Base-by-base conservation (phyloP, 2,329 filamentous ascomycete species). In the Xylaria arbuscula region DNA sequence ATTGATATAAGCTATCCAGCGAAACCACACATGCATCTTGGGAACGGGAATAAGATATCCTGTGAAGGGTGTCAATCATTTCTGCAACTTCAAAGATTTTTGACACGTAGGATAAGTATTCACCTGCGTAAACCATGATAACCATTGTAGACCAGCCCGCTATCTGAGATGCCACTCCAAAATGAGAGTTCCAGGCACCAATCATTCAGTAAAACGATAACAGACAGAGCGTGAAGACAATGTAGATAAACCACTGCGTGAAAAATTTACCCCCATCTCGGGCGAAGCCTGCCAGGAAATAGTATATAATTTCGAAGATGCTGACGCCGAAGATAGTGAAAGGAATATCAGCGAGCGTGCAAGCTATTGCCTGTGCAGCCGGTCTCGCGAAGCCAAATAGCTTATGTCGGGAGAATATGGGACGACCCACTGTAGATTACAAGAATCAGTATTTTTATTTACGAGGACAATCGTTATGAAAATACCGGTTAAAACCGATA, bases 341-440 rank as follows among this genome's bases (percentile, higher is more conserved):
- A 0, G 88, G 88, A 0, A 88, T 77, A 72, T 90, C 78, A 10
- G 77, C 74, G 3, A 75, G 53, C 2, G 74, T 77, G 55, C 78
- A 76, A 1, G 76, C 77, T 7, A 79, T 62, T 8, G 87, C 87
- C 68, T 85, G 88, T 19, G 88, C 88, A 0, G 87, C 82, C 1
- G 88, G 88, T 4, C 56, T 17, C 2, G 56, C 56, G 17, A 59
- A 59, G 32, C 56, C 3, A 86, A 87, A 70, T 92, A 91, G 77
- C 75, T 91, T 91, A 78, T 92, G 90, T 76, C 92, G 92, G 62
- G 91, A 80, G 47, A 93, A 78, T 64, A 93, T 91, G 0, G 89
- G 89, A 53, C 89, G 86, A 24, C 85, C 86, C 56, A 84, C 28
- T 28, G 5, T 28, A 28, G 2, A 5, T 28, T 5, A 28, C 28